A percentile compares a stretch with the other conserved stretches of the same genome.
phyloP scores from a whole-genome alignment of 371 early-diverging fungal genomes.

The Lichtheimia ornata region DNA sequence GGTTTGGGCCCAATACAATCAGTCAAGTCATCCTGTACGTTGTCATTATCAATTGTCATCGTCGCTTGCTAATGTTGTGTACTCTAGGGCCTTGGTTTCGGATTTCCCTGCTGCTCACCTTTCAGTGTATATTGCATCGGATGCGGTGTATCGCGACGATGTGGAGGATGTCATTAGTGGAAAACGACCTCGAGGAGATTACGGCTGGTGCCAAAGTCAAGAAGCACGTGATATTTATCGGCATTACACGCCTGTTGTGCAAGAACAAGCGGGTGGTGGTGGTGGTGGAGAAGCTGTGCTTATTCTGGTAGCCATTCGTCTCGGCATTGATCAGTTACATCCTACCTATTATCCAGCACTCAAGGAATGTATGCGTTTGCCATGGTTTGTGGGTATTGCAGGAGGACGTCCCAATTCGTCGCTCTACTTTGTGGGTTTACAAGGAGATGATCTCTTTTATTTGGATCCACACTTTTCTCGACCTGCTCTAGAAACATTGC shows the following conservation, averaged over 20 bases:
- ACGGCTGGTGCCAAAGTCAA: constrained; percentile 18
- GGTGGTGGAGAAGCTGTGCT: constrained; percentile 57
- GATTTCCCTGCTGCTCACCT: constrained; percentile 64
- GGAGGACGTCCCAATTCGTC: constrained; percentile 96
- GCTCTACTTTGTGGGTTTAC: constrained; percentile 87
- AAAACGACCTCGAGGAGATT: constrained; percentile 40
- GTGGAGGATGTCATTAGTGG: constrained; percentile 47
- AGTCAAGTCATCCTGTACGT: constrained; percentile 86
- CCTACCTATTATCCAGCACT: constrained; percentile 78
- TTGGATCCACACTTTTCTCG: constrained; percentile 94
- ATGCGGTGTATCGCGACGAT: constrained; percentile 72
- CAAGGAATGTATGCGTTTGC: constrained; percentile 75
- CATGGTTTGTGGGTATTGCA: constrained; percentile 86
- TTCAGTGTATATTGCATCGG: constrained; percentile 70
- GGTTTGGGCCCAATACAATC: constrained; percentile 96
- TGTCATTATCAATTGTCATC: neutral
- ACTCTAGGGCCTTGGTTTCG: constrained; percentile 65
- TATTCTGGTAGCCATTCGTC: constrained; percentile 83
- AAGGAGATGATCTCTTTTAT: constrained; percentile 83
- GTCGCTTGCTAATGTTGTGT: no score
- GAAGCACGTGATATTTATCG: constrained; percentile 40
- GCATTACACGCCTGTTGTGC: constrained; percentile 12
- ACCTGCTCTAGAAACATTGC: constrained; percentile 62
- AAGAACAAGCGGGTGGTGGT: constrained; percentile 30
- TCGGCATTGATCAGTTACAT: constrained; percentile 88